Evolutionary conservation across 2,329 filamentous ascomycete genomes (phyloP).

Genomic region (Fusarium poae): DNA sequence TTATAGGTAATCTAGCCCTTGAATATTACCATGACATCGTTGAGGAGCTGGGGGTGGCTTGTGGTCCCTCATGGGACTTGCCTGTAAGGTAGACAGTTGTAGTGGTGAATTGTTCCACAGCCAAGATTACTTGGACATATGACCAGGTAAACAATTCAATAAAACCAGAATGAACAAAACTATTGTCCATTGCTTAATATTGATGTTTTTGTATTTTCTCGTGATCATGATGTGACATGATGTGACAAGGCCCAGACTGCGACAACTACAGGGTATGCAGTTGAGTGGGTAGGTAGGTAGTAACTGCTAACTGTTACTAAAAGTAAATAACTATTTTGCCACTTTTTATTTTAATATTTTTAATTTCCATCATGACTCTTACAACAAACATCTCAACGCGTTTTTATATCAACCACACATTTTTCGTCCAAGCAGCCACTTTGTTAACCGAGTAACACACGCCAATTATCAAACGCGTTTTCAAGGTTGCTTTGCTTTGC

Average conservation of each 20-base stretch:
- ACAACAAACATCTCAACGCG: neutral
- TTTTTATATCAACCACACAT: neutral
- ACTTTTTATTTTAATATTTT: neutral
- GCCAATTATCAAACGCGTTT: conserved; percentile 7
- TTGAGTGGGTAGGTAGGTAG: neutral
- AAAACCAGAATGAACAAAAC: no score
- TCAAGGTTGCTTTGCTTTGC: neutral
- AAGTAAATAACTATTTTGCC: conserved; percentile 1
- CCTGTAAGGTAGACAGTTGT: no score
- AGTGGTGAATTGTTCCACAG: no score
- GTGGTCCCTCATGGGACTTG: no score
- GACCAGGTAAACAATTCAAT: no score
- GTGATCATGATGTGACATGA: neutral
- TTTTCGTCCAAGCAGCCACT: neutral
- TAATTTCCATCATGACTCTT: neutral
- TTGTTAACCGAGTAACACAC: conserved; percentile 15
- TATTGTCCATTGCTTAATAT: neutral
- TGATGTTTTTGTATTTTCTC: no score
- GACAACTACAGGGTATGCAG: neutral
- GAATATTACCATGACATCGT: no score
- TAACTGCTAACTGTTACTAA: neutral
- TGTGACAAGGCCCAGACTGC: rapidly evolving
- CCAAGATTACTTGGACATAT: no score
- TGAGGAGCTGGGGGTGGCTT: rapidly evolving
- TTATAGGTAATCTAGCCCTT: no score